These are phyloP conservation scores for Lasiosphaeris hirsuta DNA, from an alignment of 495 filamentous ascomycete genomes.

Conservation along the genomic window DNA sequence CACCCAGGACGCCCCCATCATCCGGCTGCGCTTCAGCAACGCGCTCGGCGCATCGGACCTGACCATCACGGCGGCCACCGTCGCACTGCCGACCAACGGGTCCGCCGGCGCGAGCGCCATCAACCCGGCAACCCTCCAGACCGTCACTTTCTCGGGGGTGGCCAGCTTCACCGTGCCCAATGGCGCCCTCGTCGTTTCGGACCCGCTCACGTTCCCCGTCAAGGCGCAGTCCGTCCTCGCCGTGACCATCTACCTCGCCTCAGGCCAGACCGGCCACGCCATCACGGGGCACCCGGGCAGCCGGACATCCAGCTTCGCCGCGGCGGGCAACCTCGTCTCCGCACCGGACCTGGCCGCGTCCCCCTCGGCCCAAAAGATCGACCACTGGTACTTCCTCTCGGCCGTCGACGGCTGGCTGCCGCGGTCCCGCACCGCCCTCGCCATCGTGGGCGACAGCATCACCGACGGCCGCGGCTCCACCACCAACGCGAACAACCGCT, in stretches of 20 bases:
- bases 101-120: conserved; percentile 45
- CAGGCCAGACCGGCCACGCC: conserved; percentile 48
- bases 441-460: conserved; percentile 63
- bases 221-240: conserved; percentile 42
- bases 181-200: conserved; percentile 56
- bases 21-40: conserved; percentile 60
- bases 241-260: conserved; percentile 52
- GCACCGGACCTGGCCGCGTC: conserved; percentile 33
- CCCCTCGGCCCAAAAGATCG: conserved; percentile 19
- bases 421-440: conserved; percentile 35
- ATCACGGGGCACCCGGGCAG: conserved; percentile 62
- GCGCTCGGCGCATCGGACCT: conserved; percentile 55
- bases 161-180: conserved; percentile 46
- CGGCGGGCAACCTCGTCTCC: conserved; percentile 45
- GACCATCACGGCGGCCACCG: conserved; percentile 50
- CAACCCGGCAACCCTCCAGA: conserved; percentile 36
- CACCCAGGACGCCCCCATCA: conserved; percentile 41
- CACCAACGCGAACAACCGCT: conserved; percentile 59
- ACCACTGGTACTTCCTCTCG: conserved; percentile 54
- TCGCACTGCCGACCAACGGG: conserved; percentile 47
- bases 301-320: conserved; percentile 52
- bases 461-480: conserved; percentile 61
- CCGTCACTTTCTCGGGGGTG: conserved; percentile 51
- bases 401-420: conserved; percentile 48
- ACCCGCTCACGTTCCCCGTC: conserved; percentile 52